Base-by-base conservation (phyloP, 768 basidiomycete species). In the Phanerochaete sordida region DNA sequence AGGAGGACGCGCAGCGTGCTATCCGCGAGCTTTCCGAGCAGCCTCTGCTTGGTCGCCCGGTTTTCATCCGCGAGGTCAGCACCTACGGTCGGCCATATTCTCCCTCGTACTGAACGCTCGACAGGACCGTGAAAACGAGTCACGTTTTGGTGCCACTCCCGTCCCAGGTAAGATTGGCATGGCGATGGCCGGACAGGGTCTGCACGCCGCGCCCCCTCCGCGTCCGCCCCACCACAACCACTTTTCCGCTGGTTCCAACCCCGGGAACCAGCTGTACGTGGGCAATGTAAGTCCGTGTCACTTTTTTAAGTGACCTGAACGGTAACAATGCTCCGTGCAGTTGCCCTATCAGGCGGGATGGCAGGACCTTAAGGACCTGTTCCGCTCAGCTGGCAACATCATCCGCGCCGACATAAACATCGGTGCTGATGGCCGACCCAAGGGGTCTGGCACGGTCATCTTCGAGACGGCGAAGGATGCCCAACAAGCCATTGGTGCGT, bases 331-430 rank as follows among this genome's bases (percentile, higher is more conserved):
- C 9, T 24, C 21, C 12, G 26, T 13, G 30, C 21, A 98, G 95
- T 76, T 98, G 28, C 95, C 95, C 1, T 93, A 92, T 70, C 93
- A 95, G 76, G 95, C 94, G n/a, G 93, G 93, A 30, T 99, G 96
- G 96, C 96, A 99, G 72, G 96, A 98, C 72, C 77, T 98, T 58
- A 98, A 98, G 70, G 96, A 98, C 73, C 78, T 98, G 28, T 98
- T 98, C 87, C 87, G 96, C 58, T 85, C 92, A 28, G 92, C 96
- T 47, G 96, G 96, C 7, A 91, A 93, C 69, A 95, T 99, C 66
- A 86, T 98, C 64, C 87, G 96, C 48, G 94, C 96, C 58, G 96
- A 98, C 72, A 93, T 98, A 63, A 95, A 95, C 66, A 90, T 96
- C 59, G 93, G 91, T 60, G 86, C 87, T 23, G 94, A 97, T 73